Conservation (phyloP, 805 yeast species). For the Alloascoidea hylecoeti region DNA sequence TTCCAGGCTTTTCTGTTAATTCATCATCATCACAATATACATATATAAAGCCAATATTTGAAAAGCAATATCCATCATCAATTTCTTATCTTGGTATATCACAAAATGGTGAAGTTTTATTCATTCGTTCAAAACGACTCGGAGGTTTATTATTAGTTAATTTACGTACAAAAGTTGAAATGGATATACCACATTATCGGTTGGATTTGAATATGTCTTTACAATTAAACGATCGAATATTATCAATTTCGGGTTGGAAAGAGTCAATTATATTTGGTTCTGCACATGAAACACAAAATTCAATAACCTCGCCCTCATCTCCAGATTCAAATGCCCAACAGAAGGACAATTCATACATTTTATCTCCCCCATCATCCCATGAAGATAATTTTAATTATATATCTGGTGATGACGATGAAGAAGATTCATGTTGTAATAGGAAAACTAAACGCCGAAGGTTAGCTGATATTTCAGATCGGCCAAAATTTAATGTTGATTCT, state of each 20-base stretch:
- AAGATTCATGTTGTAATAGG: not conserved
- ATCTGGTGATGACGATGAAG: slow-evolving; percentile 2
- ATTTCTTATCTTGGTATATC: slow-evolving; percentile 9
- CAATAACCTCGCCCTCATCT: no score
- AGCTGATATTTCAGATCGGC: not conserved
- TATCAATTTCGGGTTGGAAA: slow-evolving; percentile 8
- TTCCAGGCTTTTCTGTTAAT: not conserved
- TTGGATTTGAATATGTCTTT: slow-evolving; percentile 7
- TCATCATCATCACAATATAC: no score
- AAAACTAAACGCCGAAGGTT: not conserved
- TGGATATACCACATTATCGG: slow-evolving; percentile 12
- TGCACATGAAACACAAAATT: slow-evolving; percentile 5
- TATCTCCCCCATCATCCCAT: not conserved
- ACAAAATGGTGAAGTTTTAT: slow-evolving; percentile 7
- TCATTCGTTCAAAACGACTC: slow-evolving; percentile 8
- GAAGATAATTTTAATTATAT: not conserved
- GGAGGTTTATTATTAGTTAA: slow-evolving; percentile 11
- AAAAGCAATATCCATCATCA: slow-evolving; percentile 10
- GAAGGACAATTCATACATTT: no score
- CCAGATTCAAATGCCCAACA: no score
- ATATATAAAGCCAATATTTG: slow-evolving; percentile 4
- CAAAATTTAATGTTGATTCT: no score
- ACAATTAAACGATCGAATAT: slow-evolving; percentile 6
- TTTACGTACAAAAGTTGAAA: slow-evolving; percentile 6
- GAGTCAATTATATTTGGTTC: slow-evolving; percentile 10